These are phyloP conservation scores for Lignosus rhinocerotis DNA, from an alignment of 1,284 basidiomycete genomes.

Conservation along the genomic window DNA sequence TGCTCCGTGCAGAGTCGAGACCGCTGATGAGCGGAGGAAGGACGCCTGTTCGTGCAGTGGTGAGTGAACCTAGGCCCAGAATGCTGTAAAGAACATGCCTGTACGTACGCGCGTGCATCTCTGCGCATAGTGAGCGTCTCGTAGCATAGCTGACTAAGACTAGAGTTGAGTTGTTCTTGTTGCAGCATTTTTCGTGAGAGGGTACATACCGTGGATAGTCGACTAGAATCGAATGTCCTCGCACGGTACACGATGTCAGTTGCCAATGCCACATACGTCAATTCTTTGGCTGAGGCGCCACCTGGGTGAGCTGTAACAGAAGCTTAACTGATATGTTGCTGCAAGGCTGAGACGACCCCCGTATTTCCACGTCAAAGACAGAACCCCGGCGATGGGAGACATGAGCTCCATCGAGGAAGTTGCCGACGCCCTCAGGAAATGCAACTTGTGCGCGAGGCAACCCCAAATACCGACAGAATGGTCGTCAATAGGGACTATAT, in stretches of 20 bases:
- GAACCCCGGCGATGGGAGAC: background rate
- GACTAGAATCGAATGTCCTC: background rate
- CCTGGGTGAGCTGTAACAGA: background rate
- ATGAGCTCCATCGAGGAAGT: background rate
- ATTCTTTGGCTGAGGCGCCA: background rate
- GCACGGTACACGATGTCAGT: background rate
- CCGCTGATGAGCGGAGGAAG: background rate
- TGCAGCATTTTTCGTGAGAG: background rate
- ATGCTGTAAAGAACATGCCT: background rate
- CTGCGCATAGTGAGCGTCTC: background rate
- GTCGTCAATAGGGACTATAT: background rate
- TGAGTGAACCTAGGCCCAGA: background rate
- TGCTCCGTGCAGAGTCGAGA: background rate
- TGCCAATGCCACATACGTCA: background rate
- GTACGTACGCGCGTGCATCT: background rate
- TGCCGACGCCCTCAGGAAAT: background rate
- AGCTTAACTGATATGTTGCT: background rate
- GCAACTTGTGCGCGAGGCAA: background rate
- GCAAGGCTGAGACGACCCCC: background rate
- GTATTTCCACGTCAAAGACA: background rate
- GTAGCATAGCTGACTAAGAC: background rate
- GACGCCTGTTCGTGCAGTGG: background rate
- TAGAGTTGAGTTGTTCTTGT: background rate
- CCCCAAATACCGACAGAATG: background rate
- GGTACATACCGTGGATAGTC: background rate